phyloP scores from a whole-genome alignment of 2,329 filamentous ascomycete species.

The Cordyceps tenuipes region DNA sequence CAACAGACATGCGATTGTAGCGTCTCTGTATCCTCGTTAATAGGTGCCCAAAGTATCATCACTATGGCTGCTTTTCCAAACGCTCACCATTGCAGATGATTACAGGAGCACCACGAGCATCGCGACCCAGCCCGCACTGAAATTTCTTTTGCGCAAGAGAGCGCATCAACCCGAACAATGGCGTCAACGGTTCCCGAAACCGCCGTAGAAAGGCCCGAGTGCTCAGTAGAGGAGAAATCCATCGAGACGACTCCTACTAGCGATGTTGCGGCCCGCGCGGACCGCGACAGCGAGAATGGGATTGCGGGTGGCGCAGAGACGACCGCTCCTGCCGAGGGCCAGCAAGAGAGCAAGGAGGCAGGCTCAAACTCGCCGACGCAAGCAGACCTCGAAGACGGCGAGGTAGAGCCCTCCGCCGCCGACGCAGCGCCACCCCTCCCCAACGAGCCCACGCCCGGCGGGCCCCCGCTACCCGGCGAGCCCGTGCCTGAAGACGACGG shows the following conservation, averaged over 20 bases:
- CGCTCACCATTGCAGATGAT: conserved; percentile 31
- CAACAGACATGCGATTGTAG: not conserved
- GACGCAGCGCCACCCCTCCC: conserved; percentile 28
- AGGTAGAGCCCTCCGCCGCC: conserved; percentile 16
- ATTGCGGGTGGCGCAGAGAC: not conserved
- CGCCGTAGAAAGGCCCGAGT: too few relatives aligned
- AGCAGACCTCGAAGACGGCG: conserved; percentile 17
- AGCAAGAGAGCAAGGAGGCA: not conserved
- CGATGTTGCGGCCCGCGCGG: not conserved
- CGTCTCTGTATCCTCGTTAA: not conserved
- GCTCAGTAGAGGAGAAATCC: not conserved
- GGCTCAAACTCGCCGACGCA: not conserved
- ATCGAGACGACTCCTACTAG: not conserved
- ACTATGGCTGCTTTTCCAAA: conserved; percentile 25
- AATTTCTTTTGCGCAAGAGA: not conserved
- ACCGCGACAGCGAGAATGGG: not conserved
- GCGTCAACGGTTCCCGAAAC: not conserved
- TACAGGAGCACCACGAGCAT: conserved; percentile 15
- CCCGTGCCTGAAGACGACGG: conserved; percentile 60
- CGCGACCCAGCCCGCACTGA: not conserved
- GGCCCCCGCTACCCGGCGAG: conserved; percentile 28
- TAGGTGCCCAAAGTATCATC: conserved; percentile 33
- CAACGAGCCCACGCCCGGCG: conserved; percentile 21
- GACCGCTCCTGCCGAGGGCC: not conserved
- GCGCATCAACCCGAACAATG: not conserved